These are phyloP conservation scores for Chlorella sp. DNA, from an alignment of 139 green algal genomes.

Conservation along the genomic window DNA sequence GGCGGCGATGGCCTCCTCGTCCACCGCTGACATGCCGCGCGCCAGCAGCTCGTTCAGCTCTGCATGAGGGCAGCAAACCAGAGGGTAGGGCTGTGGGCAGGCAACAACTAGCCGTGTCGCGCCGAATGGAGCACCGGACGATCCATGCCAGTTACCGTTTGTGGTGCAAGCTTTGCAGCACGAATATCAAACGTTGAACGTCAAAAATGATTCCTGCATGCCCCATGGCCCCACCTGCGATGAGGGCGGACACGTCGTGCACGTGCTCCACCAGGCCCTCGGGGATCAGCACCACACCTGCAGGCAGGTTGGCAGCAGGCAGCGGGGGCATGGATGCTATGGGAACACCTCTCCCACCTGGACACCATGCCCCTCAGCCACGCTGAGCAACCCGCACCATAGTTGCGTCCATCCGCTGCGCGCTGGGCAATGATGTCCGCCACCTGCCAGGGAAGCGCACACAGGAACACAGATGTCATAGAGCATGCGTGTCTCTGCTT, in stretches of 20 bases:
- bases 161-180: too few relatives aligned
- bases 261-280: constrained; percentile 71
- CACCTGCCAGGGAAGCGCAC: constrained; percentile 19
- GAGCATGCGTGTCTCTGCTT: not conserved
- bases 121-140: too few relatives aligned
- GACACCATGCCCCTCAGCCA: too few relatives aligned
- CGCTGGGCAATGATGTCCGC: constrained; percentile 58
- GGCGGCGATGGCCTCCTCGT: not conserved
- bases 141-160: too few relatives aligned
- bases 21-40: not conserved
- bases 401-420: constrained; percentile 46
- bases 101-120: too few relatives aligned
- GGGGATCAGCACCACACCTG: constrained; percentile 60
- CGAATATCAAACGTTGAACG: too few relatives aligned
- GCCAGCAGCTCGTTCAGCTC: constrained; percentile 60
- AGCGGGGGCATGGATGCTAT: too few relatives aligned
- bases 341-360: too few relatives aligned
- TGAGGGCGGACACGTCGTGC: constrained; percentile 46
- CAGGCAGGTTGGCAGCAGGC: too few relatives aligned
- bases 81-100: too few relatives aligned
- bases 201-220: not conserved
- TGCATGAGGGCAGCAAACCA: not conserved
- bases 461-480: not conserved
- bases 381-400: too few relatives aligned
- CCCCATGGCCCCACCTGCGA: constrained; percentile 30